Percentiles rank a stretch among this genome's conserved stretches.
Evolutionary conservation across 1,139 yeast genomes (phyloP).

Genomic region (Wickerhamomyces sp.): DNA sequence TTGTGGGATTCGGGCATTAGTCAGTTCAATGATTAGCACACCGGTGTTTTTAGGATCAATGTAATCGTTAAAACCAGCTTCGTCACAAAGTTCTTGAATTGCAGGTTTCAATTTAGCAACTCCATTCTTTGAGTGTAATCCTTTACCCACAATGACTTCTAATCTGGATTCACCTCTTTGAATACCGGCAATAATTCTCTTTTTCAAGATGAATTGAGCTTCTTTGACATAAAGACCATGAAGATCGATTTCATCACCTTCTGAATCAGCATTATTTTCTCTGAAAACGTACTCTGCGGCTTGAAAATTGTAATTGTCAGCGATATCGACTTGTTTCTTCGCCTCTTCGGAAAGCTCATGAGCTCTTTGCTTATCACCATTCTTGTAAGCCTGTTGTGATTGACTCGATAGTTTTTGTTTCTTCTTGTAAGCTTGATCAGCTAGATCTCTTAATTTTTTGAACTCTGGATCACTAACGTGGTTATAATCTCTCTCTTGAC

Average conservation of each 20-base stretch:
- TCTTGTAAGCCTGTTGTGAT: conserved; percentile 72
- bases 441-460: conserved; percentile 57
- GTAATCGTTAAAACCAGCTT: conserved; percentile 54
- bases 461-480: conserved; percentile 69
- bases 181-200: conserved; percentile 64
- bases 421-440: conserved; percentile 59
- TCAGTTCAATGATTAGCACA: conserved; percentile 66
- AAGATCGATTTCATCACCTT: conserved; percentile 80
- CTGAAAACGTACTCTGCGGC: conserved; percentile 91
- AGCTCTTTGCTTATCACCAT: conserved; percentile 71
- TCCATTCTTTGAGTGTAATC: conserved; percentile 75
- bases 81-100: conserved; percentile 67
- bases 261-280: conserved; percentile 83
- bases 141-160: conserved; percentile 89
- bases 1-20: conserved; percentile 43
- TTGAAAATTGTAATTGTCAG: conserved; percentile 64
- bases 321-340: conserved; percentile 51
- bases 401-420: conserved; percentile 52
- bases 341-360: conserved; percentile 68
- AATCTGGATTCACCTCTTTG: conserved; percentile 52
- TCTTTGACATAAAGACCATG: conserved; percentile 91
- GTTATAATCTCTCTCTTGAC: conserved; percentile 47
- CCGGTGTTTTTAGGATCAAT: conserved; percentile 74
- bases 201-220: conserved; percentile 72
- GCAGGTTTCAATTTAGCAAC: conserved; percentile 90